phyloP scores from a whole-genome alignment of 2,329 filamentous ascomycete species.

The Fusarium odoratissimum region DNA sequence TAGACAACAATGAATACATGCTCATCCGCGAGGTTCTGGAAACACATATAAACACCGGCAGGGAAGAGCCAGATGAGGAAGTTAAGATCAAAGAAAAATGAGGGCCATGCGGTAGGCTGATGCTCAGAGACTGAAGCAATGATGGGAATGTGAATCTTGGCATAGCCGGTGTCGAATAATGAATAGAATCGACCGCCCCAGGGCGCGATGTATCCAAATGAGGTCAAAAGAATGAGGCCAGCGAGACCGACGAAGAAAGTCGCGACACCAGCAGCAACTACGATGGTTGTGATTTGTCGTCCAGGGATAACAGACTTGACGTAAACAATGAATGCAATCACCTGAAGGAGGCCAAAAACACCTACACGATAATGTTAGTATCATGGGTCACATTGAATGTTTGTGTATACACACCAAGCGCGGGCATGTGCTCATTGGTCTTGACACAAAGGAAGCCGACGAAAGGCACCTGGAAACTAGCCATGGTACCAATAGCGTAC shows the following conservation, averaged over 20 bases:
- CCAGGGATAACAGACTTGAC: constrained; percentile 88
- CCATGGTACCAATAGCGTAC: constrained; percentile 95
- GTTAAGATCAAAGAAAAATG: constrained; percentile 99
- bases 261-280: constrained; percentile 78
- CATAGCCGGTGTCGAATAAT: constrained; percentile 97
- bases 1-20: constrained; percentile 99
- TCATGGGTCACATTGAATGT: background rate
- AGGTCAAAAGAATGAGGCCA: constrained; percentile 86
- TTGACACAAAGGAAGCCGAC: constrained; percentile 96
- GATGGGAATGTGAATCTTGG: constrained; percentile 99
- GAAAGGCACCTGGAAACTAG: constrained; percentile 99
- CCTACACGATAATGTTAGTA: constrained; percentile 61
- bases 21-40: constrained; percentile 92
- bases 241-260: constrained; percentile 79
- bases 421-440: constrained; percentile 98
- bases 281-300: constrained; percentile 93
- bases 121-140: constrained; percentile 99
- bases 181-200: constrained; percentile 99
- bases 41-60: constrained; percentile 97
- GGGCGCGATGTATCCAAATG: constrained; percentile 91
- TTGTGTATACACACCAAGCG: constrained; percentile 71
- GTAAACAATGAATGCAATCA: constrained; percentile 92
- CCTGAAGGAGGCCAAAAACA: constrained; percentile 94
- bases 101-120: constrained; percentile 98
- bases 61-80: constrained; percentile 99